Base-by-base conservation (phyloP, 805 yeast species). In the Cyberlindnera veronae region DNA sequence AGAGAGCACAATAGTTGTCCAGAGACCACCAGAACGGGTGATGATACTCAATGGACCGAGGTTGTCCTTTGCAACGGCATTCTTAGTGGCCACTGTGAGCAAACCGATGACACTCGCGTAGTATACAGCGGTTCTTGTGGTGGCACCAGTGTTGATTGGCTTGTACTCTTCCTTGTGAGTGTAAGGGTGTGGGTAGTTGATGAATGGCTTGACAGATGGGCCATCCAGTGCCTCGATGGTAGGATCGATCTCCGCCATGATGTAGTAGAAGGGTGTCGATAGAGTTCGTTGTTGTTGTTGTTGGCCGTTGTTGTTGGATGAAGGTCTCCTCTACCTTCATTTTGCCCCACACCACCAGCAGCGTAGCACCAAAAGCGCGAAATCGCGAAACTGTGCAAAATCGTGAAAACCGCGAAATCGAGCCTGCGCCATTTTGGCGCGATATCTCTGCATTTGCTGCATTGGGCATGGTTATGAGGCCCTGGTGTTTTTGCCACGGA, bases 91-190 rank as follows among this genome's bases (percentile, higher is more conserved):
- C 60, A 49, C 81, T 62, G 61, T 76, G 67, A 52, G 66, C 58
- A 54, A 71, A 54, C 67, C 82, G 52, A 67, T 70, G 58, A 66
- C 67, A 58, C 51, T 68, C 48, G 67, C 74, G 58, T 58, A 58
- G 6, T 51, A 64, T 40, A 72, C 71, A 20, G 78, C 70, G 36
- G 67, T 69, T 33, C 68, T 56, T 11, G 82, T 69, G 48, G 66
- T 70, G 39, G 64, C 69, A 46, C 69, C 63, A 13, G 85, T 77
- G 56, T 79, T 78, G 23, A 79, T 68, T 24, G 84, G 81, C 43
- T 59, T 60, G 68, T 71, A 80, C 49, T 68, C 72, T 49, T 72
- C 72, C 18, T 45, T 54, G 40, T 59, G 27, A 9, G 43, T 17
- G 6, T 30, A 35, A 9, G 57, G 57, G 19, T 36, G 39, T 14